Conservation (phyloP, 225 moss, liverwort and hornwort genomes). For the Polytrichum formosum region DNA sequence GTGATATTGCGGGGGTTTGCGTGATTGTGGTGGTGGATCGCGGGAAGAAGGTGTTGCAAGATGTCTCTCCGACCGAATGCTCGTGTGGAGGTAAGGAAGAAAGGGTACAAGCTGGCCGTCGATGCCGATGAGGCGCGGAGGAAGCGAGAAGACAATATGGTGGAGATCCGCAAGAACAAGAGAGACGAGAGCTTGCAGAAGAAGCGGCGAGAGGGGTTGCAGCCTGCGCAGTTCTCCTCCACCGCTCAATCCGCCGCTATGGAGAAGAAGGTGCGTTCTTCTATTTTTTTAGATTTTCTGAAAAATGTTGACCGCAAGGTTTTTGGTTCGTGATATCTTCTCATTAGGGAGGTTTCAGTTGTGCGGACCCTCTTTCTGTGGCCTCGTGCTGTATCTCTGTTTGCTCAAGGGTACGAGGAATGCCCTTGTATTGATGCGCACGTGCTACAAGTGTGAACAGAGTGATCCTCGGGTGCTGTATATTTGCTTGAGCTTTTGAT, state of each 20-base stretch:
- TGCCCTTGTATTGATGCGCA: too few species aligned
- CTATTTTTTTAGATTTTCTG: neutral
- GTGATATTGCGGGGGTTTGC: neutral
- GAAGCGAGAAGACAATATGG: constrained; percentile 97
- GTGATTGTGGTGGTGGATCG: neutral
- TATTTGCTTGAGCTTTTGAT: too few species aligned
- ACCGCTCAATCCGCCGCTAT: constrained; percentile 66
- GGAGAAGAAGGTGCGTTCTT: constrained; percentile 76
- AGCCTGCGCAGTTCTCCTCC: constrained; percentile 64
- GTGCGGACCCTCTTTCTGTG: neutral
- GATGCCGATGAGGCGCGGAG: constrained; percentile 96
- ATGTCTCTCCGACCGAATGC: constrained; percentile 96
- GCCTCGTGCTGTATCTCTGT: neutral
- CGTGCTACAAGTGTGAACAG: too few species aligned
- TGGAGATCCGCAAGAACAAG: constrained; percentile 99
- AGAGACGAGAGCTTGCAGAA: constrained; percentile 90
- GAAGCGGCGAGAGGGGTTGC: constrained; percentile 91
- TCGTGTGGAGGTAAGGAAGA: constrained; percentile 90
- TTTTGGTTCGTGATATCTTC: too few species aligned
- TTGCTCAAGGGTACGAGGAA: too few species aligned
- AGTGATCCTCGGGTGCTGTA: too few species aligned
- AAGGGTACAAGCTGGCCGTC: constrained; percentile 95
- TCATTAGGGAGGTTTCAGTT: too few species aligned
- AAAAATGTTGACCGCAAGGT: too few species aligned
- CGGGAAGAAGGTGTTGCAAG: neutral